Conservation (phyloP, 768 basidiomycete species). For the Amanita thiersii region DNA sequence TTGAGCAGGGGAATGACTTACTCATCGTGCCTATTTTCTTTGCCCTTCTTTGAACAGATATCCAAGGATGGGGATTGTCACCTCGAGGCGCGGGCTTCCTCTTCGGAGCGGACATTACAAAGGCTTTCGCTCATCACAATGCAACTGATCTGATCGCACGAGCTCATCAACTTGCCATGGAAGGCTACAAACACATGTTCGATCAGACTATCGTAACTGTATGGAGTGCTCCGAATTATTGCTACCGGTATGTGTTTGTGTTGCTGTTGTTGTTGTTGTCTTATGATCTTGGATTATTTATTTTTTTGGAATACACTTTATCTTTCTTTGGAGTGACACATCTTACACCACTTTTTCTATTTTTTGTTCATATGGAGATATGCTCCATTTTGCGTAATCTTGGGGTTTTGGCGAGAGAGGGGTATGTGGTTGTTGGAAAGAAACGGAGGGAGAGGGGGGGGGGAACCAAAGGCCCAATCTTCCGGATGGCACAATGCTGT, state of each 20-base stretch:
- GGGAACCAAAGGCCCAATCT: too few species aligned
- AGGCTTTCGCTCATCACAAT: constrained; percentile 85
- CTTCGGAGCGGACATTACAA: constrained; percentile 89
- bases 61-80: constrained; percentile 91
- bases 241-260: constrained; percentile 70
- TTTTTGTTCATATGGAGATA: too few species aligned
- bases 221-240: constrained; percentile 98
- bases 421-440: too few species aligned
- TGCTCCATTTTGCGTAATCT: too few species aligned
- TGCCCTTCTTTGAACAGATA: constrained; percentile 42
- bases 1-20: too few species aligned
- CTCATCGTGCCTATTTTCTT: too few species aligned
- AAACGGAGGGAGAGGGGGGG: too few species aligned
- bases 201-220: constrained; percentile 93
- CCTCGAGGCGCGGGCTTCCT: constrained; percentile 97
- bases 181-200: constrained; percentile 97
- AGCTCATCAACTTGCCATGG: constrained; percentile 97
- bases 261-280: not conserved
- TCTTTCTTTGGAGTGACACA: too few species aligned
- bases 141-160: constrained; percentile 91
- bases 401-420: too few species aligned
- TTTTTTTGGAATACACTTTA: constrained; percentile 8
- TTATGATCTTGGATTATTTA: constrained; percentile 6
- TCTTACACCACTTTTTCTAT: too few species aligned
- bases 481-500: too few species aligned